Evolutionary conservation across 257 asterid genomes (phyloP).

Genomic region (Scutellaria baicalensis): DNA sequence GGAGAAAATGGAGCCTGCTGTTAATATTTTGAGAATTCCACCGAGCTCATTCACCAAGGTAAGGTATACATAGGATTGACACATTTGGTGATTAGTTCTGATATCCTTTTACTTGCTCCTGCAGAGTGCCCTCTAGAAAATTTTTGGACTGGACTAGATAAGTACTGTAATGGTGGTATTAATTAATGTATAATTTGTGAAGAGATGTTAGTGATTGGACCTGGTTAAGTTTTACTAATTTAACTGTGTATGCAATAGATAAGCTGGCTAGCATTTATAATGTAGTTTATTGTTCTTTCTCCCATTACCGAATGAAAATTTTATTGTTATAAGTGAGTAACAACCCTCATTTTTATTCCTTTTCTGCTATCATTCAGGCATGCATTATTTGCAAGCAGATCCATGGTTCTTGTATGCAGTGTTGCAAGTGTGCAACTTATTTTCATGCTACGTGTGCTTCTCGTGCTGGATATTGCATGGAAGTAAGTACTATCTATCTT

Average conservation of each 20-base stretch:
- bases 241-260: slow-evolving; percentile 1
- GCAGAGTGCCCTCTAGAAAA: not conserved
- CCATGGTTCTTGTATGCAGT: slow-evolving; percentile 90
- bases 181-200: slow-evolving; percentile 2
- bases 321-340: not conserved
- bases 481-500: slow-evolving; percentile 44
- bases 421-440: slow-evolving; percentile 82
- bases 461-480: slow-evolving; percentile 91
- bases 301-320: not conserved
- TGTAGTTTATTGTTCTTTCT: not conserved
- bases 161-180: not conserved
- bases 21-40: slow-evolving; percentile 72
- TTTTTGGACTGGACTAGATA: not conserved
- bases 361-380: slow-evolving; percentile 43
- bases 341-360: not conserved
- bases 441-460: slow-evolving; percentile 89
- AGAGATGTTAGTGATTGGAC: not conserved
- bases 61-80: slow-evolving; percentile 11
- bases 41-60: slow-evolving; percentile 69
- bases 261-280: not conserved
- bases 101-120: slow-evolving; percentile 6
- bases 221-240: not conserved
- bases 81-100: slow-evolving; percentile 5
- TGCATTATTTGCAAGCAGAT: slow-evolving; percentile 82
- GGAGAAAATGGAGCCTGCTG: slow-evolving; percentile 92